Evolutionary conservation across 805 yeast genomes (phyloP).

Genomic region (Barnettozyma californica): DNA sequence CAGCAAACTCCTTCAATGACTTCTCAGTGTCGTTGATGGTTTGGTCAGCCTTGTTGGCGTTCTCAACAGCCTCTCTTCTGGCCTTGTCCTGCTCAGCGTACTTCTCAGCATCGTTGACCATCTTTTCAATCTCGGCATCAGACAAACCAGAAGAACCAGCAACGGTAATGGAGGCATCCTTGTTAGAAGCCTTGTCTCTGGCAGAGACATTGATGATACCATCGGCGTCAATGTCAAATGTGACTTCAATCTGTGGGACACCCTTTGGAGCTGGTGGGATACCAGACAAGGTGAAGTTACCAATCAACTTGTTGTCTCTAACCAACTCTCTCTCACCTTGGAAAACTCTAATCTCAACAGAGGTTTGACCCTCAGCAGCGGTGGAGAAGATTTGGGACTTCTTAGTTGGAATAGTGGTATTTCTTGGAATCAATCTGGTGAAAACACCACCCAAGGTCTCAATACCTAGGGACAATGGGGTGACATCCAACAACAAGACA

Average conservation of each 20-base stretch:
- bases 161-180: conserved; percentile 67
- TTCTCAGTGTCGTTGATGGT: conserved; percentile 81
- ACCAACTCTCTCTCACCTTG: conserved; percentile 82
- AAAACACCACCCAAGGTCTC: conserved; percentile 99
- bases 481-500: conserved; percentile 77
- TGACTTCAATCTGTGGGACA: conserved; percentile 71
- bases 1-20: conserved; percentile 73
- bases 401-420: conserved; percentile 74
- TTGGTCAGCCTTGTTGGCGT: conserved; percentile 80
- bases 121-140: conserved; percentile 55
- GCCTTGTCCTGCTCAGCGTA: conserved; percentile 55
- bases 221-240: conserved; percentile 77
- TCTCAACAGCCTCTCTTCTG: conserved; percentile 56
- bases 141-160: conserved; percentile 58
- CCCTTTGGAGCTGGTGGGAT: conserved; percentile 80
- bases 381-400: conserved; percentile 90
- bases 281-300: conserved; percentile 66
- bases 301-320: conserved; percentile 72
- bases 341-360: conserved; percentile 71
- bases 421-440: conserved; percentile 68
- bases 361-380: conserved; percentile 80
- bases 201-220: conserved; percentile 83
- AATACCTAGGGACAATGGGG: conserved; percentile 95
- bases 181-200: conserved; percentile 74
- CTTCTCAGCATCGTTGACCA: conserved; percentile 56